phyloP scores from a whole-genome alignment of 2,329 filamentous ascomycete species.

The Chalaropsis ovoidea region DNA sequence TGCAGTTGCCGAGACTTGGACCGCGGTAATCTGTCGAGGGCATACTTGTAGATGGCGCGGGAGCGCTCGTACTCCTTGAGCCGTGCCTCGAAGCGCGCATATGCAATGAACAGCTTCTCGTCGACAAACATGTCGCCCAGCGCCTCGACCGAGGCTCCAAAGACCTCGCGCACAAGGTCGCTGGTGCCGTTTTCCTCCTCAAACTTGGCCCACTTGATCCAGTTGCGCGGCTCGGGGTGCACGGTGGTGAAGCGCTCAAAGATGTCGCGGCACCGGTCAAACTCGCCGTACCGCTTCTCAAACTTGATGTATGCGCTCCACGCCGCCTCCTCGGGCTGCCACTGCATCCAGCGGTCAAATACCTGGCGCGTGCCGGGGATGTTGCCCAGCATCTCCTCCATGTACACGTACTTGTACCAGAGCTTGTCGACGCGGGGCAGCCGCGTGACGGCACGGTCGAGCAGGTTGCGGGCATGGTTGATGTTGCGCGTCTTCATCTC shows the following conservation, averaged over 20 bases:
- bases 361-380: conserved; percentile 84
- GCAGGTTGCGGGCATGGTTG: conserved; percentile 87
- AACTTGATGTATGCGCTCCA: conserved; percentile 96
- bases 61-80: conserved; percentile 91
- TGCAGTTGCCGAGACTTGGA: conserved; percentile 77
- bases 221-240: conserved; percentile 88
- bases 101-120: conserved; percentile 88
- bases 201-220: conserved; percentile 98
- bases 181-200: conserved; percentile 92
- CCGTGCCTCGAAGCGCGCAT: conserved; percentile 89
- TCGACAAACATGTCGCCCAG: conserved; percentile 93
- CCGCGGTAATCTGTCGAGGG: conserved; percentile 78
- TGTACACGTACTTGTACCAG: conserved; percentile 99
- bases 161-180: conserved; percentile 85
- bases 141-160: conserved; percentile 75
- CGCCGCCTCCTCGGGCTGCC: conserved; percentile 91
- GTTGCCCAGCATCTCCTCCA: conserved; percentile 96
- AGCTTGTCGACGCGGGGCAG: conserved; percentile 87
- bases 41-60: conserved; percentile 92
- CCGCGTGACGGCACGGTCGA: conserved; percentile 89
- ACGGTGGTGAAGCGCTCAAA: conserved; percentile 85
- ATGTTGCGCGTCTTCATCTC: conserved; percentile 93
- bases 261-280: conserved; percentile 77
- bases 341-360: conserved; percentile 96
- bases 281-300: conserved; percentile 90